Percentiles rank a stretch among this genome's conserved stretches.
These are phyloP conservation scores for Leccinum arenicola DNA, from an alignment of 768 basidiomycete genomes.

Conservation along the genomic window DNA sequence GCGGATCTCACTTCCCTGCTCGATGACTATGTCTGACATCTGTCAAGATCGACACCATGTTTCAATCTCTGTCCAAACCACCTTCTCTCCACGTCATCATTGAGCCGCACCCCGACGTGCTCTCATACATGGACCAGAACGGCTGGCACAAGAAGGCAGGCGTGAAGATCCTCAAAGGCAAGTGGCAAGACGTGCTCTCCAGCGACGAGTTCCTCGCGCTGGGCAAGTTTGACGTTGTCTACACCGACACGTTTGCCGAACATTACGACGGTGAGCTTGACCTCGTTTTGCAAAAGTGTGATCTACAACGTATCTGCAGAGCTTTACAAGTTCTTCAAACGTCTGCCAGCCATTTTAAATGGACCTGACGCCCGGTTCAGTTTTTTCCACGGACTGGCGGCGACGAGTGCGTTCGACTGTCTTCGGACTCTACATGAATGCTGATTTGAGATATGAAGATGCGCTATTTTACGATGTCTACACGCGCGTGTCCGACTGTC, in stretches of 20 bases:
- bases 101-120: constrained; percentile 91
- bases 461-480: constrained; percentile 89
- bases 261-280: constrained; percentile 59
- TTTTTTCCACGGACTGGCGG: constrained; percentile 97
- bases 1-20: constrained; percentile 20
- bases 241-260: constrained; percentile 93
- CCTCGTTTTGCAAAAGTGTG: background rate
- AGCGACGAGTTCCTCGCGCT: constrained; percentile 52
- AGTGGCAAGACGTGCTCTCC: constrained; percentile 88
- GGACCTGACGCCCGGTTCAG: constrained; percentile 79
- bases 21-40: constrained; percentile 5
- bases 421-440: background rate
- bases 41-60: constrained; percentile 74
- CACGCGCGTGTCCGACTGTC: constrained; percentile 78
- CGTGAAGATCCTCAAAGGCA: constrained; percentile 81
- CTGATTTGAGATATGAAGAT: constrained; percentile 46
- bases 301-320: constrained; percentile 34
- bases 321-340: constrained; percentile 78
- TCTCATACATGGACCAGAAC: constrained; percentile 69
- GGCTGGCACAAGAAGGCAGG: constrained; percentile 80
- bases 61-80: constrained; percentile 58
- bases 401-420: constrained; percentile 64
- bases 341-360: constrained; percentile 71
- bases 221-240: constrained; percentile 86
- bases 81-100: constrained; percentile 84